Base-by-base conservation (phyloP, 108 stramenopile species). In the Phaeodactylum tricornutum region DNA sequence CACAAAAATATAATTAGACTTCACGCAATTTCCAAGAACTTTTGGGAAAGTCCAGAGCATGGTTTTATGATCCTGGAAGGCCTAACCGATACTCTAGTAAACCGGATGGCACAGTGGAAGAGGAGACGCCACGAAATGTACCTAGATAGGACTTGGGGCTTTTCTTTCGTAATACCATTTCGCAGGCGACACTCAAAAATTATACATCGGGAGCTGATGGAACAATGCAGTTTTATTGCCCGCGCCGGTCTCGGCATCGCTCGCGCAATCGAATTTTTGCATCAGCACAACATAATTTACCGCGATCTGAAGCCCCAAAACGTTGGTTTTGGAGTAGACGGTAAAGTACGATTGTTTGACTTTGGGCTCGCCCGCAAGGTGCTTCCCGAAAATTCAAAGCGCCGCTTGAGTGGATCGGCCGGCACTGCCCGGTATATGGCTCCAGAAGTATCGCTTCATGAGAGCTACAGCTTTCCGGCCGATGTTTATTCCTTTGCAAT, bases 401-500 rank as follows among this genome's bases (percentile, higher is more conserved):
- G 5, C 6, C n/a, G 4, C 20, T 6, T 23, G 8, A 46, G 7
- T 4, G 41, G 25, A 4, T 9, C 12, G 22, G 29, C 53, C 4
- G 53, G 53, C 8, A 30, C 53, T 3, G 6, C 29, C n/a, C 53
- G 41, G 8, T 55, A 30, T 29, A 55, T 55, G 53, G 53, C 41
- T 6, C 27, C 78, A 21, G 87, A 90, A 52, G 77, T 86, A 19
- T 66, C 64, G 14, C 47, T 52, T 7, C 57, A 33, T 3, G 40
- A 78, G 37, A 62, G 66, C 8, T 92, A 92, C 72, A 86, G 81
- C 43, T 46, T 52, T 12, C 57, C 49, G 29, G 81, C 68, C 4
- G 90, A 92, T 47, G 66, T 79, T 2, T 92, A 83, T 56, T 74
- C 71, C 28, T 87, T 84, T 56, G 71, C 74, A 6, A 44, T 92